Base-by-base conservation (phyloP, 352 stramenopile genomes). In the Phytophthora lateralis region DNA sequence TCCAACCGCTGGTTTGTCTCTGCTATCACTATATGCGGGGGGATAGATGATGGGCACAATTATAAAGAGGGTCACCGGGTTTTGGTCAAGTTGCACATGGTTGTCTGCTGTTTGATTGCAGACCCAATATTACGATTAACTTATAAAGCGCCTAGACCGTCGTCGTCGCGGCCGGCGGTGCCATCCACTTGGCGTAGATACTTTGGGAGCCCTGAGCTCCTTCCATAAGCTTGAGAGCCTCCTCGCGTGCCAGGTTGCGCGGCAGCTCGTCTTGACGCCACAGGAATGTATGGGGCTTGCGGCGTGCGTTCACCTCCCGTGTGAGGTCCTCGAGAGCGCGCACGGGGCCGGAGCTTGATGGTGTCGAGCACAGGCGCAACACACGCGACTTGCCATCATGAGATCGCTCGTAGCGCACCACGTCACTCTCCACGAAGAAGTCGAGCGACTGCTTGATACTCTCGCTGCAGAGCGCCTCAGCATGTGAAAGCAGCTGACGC, bases 381-480 rank as follows among this genome's bases (percentile, higher is more conserved):
- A 78, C 48, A 51, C 63, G 48, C 34, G 69, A 56, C 18, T 73
- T 58, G 53, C 69, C 42, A 54, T 84, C 62, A 8, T 41, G 24
- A 8, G 71, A 67, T 17, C 63, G 50, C 52, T 69, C 66, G 38
- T 66, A 80, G 12, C 57, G 50, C 21, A 91, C 54, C 14, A 87
- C 50, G 4, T 49, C 57, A n/a, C 51, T 66, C 53, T 89, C 80
- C 12, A 80, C 51, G 6, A 90, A 62, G 42, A 85, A 92, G 32
- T 89, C 83, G 6, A 90, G 61, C 45, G 81, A 72, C 55, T 92
- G 81, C 58, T 90, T 90, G 34, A 92, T 81, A 35, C 76, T 90
- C 62, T 92, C 83, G 41, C 76, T 88, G 59, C 83, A 92, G 4
- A 92, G 73, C 20, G 83, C 77, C 39, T 92, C 83, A 7, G 81